Base-by-base conservation (phyloP, 345 rosid genomes). In the Luvunga scandens region DNA sequence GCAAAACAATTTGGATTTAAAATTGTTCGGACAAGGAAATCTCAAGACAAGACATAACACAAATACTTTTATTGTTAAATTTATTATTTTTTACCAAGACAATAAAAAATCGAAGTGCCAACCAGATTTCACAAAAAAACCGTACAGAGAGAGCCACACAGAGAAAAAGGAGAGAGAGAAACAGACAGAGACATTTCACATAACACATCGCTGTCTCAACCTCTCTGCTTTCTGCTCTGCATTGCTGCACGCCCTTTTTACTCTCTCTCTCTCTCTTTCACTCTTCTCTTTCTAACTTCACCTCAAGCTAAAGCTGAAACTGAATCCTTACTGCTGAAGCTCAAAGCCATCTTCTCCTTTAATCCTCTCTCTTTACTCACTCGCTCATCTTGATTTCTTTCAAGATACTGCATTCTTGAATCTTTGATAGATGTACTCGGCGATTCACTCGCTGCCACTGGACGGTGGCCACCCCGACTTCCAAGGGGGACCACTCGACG, bases 381-480 rank as follows among this genome's bases (percentile, higher is more conserved):
- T 45, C 50, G 13, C 50, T 13, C 50, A 14, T 42, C 50, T 13
- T 45, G 50, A 12, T 12, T 45, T 45, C 13, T 45, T 45, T 13
- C 18, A 18, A 70, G 60, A 73, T 66, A 48, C 36, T 76, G 16
- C 68, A 12, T 48, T 57, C 22, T 39, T 62, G 24, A 22, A n/a
- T 16, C 25, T 19, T 5, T 75, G 72, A 93, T 5, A 71, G 75
- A 93, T 93, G 98, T 91, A 89, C 94, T 82, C 97, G 27, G 92
- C 91, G 27, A 84, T 91, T 75, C 93, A 86, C 78, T 89, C 94
- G 48, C 83, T 94, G 88, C 94, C 95, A 18, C 80, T 89, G 28
- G 94, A 90, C 75, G 94, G 89, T 7, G 78, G 77, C 76, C 86
- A 81, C 22, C 71, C 85, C 45, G 91, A 89, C 3, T 88, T 69